A percentile compares a stretch with the other conserved stretches of the same genome.
phyloP scores from a whole-genome alignment of 768 basidiomycete genomes.

The Kwoniella dendrophila region DNA sequence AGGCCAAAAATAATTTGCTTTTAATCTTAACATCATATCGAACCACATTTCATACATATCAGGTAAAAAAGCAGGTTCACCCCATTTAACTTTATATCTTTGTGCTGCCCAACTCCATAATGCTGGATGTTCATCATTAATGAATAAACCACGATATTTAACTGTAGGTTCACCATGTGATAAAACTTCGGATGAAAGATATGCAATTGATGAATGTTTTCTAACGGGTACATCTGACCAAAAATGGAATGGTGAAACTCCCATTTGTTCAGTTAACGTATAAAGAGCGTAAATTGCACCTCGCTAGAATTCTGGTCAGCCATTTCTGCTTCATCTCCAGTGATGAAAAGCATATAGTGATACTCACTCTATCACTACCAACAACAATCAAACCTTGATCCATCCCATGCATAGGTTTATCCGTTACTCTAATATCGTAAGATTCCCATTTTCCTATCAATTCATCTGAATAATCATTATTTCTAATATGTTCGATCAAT shows the following conservation, averaged over 20 bases:
- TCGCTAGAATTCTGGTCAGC: constrained; percentile 54
- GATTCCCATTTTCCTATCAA: constrained; percentile 71
- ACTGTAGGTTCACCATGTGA: constrained; percentile 68
- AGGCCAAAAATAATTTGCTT: constrained; percentile 74
- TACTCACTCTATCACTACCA: constrained; percentile 62
- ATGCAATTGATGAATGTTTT: constrained; percentile 59
- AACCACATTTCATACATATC: constrained; percentile 59
- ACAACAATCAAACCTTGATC: constrained; percentile 68
- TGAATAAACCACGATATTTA: constrained; percentile 69
- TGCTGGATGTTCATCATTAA: constrained; percentile 76
- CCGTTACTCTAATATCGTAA: constrained; percentile 62
- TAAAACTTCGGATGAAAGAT: constrained; percentile 56
- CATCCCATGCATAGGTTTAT: constrained; percentile 65
- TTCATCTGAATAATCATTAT: constrained; percentile 63
- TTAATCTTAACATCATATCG: constrained; percentile 68
- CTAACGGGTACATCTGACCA: constrained; percentile 77
- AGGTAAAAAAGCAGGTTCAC: constrained; percentile 63
- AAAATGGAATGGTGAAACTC: constrained; percentile 61
- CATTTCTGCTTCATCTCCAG: neutral
- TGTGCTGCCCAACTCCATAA: constrained; percentile 72
- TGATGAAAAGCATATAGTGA: neutral
- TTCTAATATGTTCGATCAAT: constrained; percentile 63
- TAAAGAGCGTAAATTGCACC: constrained; percentile 70
- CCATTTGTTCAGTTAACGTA: constrained; percentile 71
- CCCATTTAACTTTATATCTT: constrained; percentile 68